A percentile compares a stretch with the other conserved stretches of the same genome.
Conservation (phyloP, 305 asterid genomes). For the Fraxinus nigra region DNA sequence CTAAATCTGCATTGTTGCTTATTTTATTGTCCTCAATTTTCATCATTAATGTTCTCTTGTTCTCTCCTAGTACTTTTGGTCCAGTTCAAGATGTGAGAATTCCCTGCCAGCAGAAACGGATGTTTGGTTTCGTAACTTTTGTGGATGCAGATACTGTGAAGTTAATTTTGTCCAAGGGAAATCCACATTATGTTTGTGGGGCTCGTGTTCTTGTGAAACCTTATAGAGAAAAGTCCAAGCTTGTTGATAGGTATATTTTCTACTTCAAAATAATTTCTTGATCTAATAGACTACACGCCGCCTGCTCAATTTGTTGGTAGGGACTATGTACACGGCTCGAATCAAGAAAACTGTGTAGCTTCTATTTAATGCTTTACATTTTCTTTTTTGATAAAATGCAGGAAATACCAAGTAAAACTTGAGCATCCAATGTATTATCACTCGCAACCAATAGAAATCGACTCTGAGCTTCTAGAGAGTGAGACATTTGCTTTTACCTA, state of each 20-base stretch:
- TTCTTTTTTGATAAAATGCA: conserved; percentile 6
- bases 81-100: conserved; percentile 86
- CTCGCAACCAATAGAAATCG: conserved; percentile 35
- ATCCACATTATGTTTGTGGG: conserved; percentile 83
- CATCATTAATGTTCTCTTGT: background rate
- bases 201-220: conserved; percentile 95
- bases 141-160: conserved; percentile 63
- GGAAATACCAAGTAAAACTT: conserved; percentile 57
- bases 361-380: background rate
- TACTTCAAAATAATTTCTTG: background rate
- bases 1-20: background rate
- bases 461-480: conserved; percentile 56
- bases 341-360: background rate
- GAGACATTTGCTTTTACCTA: conserved; percentile 17
- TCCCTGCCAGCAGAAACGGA: conserved; percentile 80
- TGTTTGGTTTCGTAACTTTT: conserved; percentile 89
- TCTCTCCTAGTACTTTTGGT: conserved; percentile 60
- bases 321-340: background rate
- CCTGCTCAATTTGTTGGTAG: background rate
- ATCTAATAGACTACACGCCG: background rate
- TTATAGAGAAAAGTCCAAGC: conserved; percentile 79
- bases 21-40: background rate
- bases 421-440: conserved; percentile 48
- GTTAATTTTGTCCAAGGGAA: conserved; percentile 60
- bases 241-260: conserved; percentile 53